Base-by-base conservation (phyloP, 2,329 filamentous ascomycete genomes). In the Bipolaris bicolor region DNA sequence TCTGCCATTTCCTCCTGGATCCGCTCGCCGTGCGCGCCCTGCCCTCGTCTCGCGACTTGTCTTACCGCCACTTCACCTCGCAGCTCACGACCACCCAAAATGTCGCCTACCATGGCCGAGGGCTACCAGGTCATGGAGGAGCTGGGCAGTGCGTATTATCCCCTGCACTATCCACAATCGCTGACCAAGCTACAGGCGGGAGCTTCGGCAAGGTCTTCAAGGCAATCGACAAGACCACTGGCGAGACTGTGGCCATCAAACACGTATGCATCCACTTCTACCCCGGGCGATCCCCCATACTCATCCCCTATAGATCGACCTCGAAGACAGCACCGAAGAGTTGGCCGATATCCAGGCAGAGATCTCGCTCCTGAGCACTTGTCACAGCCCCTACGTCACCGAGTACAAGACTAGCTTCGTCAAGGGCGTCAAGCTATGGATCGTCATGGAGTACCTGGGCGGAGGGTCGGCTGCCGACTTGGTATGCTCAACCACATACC, bases 181-280 rank as follows among this genome's bases (percentile, higher is more conserved):
- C 68, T 73, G 37, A 73, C 57, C 43, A 33, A 7, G 31, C 34
- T 45, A 24, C 52, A 96, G 92, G 91, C 78, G 94, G 94, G 57
- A 97, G 93, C 77, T 99, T 99, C 77, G 95, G 95, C 55, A 88
- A 94, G 43, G 95, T 99, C 31, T 99, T 96, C 84, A 97, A 97
- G 77, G 95, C 92, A 49, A 93, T 97, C 72, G 92, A 98, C 71
- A 91, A 88, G 74, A 82, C 87, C 26, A 97, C 94, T 1, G 94
- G 94, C 63, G 92, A 97, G 70, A 90, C 93, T 39, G 95, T 98
- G 52, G 95, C 95, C 31, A 95, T 99, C 78, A 99, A 99, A 79
- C 92, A 96, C 83, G 92, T 95, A 82, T 72, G 90, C 52, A 33
- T 29, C n/a, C 40, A 37, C 29, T 13, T 20, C 29, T 13, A 31